These are phyloP conservation scores for Cyberlindnera maritima DNA, from an alignment of 805 yeast species.

Conservation along the genomic window DNA sequence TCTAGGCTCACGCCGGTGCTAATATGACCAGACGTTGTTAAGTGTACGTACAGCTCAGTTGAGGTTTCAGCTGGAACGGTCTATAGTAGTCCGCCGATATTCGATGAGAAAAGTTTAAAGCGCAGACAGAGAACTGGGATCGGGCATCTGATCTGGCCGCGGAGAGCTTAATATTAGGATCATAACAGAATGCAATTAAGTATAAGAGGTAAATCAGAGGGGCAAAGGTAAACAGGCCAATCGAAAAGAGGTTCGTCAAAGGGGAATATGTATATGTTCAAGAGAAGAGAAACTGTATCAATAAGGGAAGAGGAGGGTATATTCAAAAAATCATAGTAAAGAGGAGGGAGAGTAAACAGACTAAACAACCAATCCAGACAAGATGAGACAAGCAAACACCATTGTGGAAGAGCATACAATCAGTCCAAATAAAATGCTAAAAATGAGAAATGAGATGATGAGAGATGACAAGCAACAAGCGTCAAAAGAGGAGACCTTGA, in stretches of 20 bases:
- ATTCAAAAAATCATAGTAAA: conserved; percentile 9
- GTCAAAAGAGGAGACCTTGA: background rate
- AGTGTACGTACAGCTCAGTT: too few species aligned
- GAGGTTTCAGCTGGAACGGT: too few species aligned
- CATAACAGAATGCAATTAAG: conserved; percentile 1
- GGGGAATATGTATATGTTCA: background rate
- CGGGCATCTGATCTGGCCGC: too few species aligned
- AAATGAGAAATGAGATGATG: conserved; percentile 5
- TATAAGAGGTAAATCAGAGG: background rate
- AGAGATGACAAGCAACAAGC: conserved; percentile 2
- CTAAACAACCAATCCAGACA: background rate
- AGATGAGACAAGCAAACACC: background rate
- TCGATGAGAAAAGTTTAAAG: too few species aligned
- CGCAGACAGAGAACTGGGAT: too few species aligned
- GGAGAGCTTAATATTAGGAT: too few species aligned
- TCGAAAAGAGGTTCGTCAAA: background rate
- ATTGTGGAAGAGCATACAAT: background rate
- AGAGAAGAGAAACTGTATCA: background rate
- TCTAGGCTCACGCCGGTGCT: too few species aligned
- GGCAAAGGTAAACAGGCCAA: background rate
- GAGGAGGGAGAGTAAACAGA: conserved; percentile 1
- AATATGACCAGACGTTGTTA: too few species aligned
- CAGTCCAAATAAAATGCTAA: conserved; percentile 1
- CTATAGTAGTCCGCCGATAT: too few species aligned
- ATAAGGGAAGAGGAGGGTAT: conserved; percentile 10